Base-by-base conservation (phyloP, 495 filamentous ascomycete genomes). In the Talaromyces borbonicus region DNA sequence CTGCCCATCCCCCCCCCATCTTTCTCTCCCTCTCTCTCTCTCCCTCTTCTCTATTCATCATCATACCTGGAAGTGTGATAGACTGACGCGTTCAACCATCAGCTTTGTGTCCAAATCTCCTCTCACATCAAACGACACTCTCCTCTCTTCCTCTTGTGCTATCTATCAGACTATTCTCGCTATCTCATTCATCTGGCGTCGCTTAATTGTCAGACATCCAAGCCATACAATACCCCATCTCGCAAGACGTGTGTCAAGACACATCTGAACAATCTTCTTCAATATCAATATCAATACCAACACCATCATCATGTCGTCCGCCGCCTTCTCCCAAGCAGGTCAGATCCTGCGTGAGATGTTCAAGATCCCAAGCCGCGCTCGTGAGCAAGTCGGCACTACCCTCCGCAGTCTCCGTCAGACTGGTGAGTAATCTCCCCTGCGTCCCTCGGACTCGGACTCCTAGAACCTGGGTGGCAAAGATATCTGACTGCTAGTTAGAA, bases 291-390 rank as follows among this genome's bases (percentile, higher is more conserved):
- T 20, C 25, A 19, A 25, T 9, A 22, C 16, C 2, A 6, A 16
- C 5, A 12, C 2, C 9, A 25, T 32, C 41, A 32, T 20, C 43
- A 46, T 46, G 43, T 46, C 43, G 19, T 46, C 43, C 30, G 43
- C 43, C 31, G 14, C 36, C 20, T 29, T n/a, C 43, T 33, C 43
- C 29, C 43, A 46, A 35, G 43, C 30, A 36, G 43, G 43, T 22
- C 43, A 46, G 20, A 35, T 46, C 43, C 43, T 46, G 43, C 43
- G 43, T 35, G 43, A 46, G 26, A 46, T 46, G 27, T 46, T 46
- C 43, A 46, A 46, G 30, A 46, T 46, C 29, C 43, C 43, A 29
- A 23, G 9, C 19, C 43, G 43, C 16, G 43, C 43, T 31, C 43
- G 43, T 4, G 43, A 46, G 19, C 43, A 46, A 35, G 43, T 36